Base-by-base conservation (phyloP, 2,329 filamentous ascomycete species). In the Tolypocladium ophioglossoides region DNA sequence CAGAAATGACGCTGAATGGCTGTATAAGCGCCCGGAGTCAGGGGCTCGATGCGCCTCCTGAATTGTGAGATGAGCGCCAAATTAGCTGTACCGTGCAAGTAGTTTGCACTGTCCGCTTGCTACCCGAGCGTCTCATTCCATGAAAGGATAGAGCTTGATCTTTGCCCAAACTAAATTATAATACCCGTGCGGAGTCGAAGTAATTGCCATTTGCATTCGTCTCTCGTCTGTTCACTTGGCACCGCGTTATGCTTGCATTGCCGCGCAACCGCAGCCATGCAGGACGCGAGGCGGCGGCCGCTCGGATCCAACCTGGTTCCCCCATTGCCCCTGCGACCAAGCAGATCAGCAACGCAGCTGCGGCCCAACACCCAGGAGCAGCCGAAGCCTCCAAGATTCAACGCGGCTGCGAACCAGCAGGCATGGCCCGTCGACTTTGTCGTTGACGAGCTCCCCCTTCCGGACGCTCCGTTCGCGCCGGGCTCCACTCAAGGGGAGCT, bases 271-370 rank as follows among this genome's bases (percentile, higher is more conserved):
- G 32, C 44, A n/a, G 10, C n/a, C 27, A 48, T 48, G 44, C 27
- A 32, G 44, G 18, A 47, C 27, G 44, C 4, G 9, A 47, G 44
- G n/a, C 27, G 18, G 27, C 44, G 44, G 27, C 44, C 44, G 24
- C 44, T n/a, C n/a, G n/a, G n/a, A n/a, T n/a, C 44, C 44, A 14
- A 20, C 11, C 18, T 34, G 9, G 50, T 32, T 22, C 53, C 24
- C 9, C 53, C 55, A 12, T 22, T 8, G 3, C 56, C 49, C 4
- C 47, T 59, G 20, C 57, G 59, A 16, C 39, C 55, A n/a, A 60
- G 55, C 52, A 56, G 53, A 51, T 62, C 59, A 10, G 55, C 54
- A 11, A 46, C 44, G 27, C 54, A 54, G 39, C 54, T 62, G 37
- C 50, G 46, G 20, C 24, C 44, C 30, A 22, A 22, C 18, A 2